Base-by-base conservation (phyloP, 169 alveolate genomes). In the Haemoproteus tartakovskyi region DNA sequence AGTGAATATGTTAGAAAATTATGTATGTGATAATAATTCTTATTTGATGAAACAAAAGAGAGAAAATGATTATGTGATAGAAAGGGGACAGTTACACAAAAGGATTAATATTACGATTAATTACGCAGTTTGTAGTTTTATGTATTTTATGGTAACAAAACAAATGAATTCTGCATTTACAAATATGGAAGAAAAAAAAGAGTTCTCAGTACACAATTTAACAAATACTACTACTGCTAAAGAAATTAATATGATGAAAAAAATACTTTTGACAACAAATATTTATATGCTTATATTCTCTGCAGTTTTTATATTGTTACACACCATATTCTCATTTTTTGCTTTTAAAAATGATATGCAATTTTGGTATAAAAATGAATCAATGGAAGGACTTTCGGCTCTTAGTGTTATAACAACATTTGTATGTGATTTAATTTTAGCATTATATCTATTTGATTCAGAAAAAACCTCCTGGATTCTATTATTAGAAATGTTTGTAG, bases 371-470 rank as follows among this genome's bases (percentile, higher is more conserved):
- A 81, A 88, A 54, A 93, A 94, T 84, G 97, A 96, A 48, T 93
- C 97, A 12, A 92, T 95, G 96, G 94, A 95, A 80, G 99, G 99
- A 0, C 86, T 97, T 2, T 93, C 98, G 29, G 97, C 97, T 0
- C 90, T 93, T 46, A 87, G 97, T 51, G 91, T 97, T 52, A 79
- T 93, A 38, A 85, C 93, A 22, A 86, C 92, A 46, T 91, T 94
- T 45, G 91, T 92, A 22, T 90, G 96, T 41, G 95, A 91, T 64
- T 46, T 96, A 8, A 91, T 97, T 45, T 88, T 96, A 24, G 96
- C 95, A 57, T 90, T 97, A 37, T 97, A 97, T 78, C 80, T 97
- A 37, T 86, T 94, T 40, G 99, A 97, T 79, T 80, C 93, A 41
- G 94, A 92, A 84, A 96, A 95, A 54, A 95, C 98, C 5, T 93